Evolutionary conservation across 2,329 filamentous ascomycete species (phyloP), one percentile per base, ranked within the genome.

Genomic region (Zasmidium citrigriseum): DNA sequence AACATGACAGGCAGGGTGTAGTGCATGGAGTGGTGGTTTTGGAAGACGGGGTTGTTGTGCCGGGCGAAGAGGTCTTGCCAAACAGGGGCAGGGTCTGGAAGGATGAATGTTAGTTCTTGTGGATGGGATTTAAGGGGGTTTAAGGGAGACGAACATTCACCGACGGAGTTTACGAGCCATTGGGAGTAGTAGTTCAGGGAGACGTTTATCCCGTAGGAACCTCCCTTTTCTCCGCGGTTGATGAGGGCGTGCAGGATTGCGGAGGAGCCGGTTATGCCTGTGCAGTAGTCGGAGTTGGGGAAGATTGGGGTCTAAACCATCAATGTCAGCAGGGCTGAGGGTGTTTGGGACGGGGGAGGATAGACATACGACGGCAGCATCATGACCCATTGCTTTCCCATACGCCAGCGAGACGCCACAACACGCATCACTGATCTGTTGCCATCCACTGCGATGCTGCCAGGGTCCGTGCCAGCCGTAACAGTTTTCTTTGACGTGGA

Each of bases 331-430:
- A 81, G 56, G 49, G 78, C 74, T 1, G 57, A 59, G 79, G 83
- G 82, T 25, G 75, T 73, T 61, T 84, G 76, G 65, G 80, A 78
- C 83, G 78, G 14, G 80, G 76, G 71, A 82, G 85, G 1, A 81
- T 74, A 4, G 75, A 77, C 21, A 68, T 70, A 2, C 77, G 2
- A 67, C 65, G 1, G 67, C 61, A 21, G 61, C 62, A 24, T 64
- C 55, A 11, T 55, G 22, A 9, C 62, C 62, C 60, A 64, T 63
- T 9, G 60, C 60, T 41, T 50, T 46, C 0, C 60, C 62, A 29
- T 61, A 63, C 16, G 41, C 60, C 14, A 57, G 34, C 3, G 61
- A 63, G 18, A 61, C 52, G 21, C 60, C 60, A 51, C 58, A 59
- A 38, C 49, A 55, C 3, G 78, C 77, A 64, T 83, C 80, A 25